These are phyloP conservation scores for Cryptococcus deneoformans DNA, from an alignment of 1,284 basidiomycete genomes.

Conservation along the genomic window DNA sequence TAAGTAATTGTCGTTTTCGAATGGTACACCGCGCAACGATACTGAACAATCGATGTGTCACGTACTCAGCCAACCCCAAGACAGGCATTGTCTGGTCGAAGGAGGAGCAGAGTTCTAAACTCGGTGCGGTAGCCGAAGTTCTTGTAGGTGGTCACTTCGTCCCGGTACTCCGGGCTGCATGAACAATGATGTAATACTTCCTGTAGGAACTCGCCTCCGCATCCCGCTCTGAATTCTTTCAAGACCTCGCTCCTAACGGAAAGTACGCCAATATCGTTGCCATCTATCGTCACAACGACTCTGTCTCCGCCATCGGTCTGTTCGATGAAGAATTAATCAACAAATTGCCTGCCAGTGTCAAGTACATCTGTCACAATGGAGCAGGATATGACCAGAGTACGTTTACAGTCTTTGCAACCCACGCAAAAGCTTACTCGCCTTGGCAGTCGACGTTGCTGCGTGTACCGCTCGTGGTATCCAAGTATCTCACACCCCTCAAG, in stretches of 20 bases:
- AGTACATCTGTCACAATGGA: conserved; percentile 90
- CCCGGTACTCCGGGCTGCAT: not conserved
- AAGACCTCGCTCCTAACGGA: conserved; percentile 56
- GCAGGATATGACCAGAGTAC: conserved; percentile 64
- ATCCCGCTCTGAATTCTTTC: conserved; percentile 65
- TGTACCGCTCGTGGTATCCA: conserved; percentile 71
- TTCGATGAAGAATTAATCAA: conserved; percentile 76
- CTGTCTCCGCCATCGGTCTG: conserved; percentile 57
- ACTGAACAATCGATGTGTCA: too few relatives aligned
- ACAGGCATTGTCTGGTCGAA: conserved; percentile 71
- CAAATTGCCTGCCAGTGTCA: conserved; percentile 63
- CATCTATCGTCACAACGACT: conserved; percentile 65
- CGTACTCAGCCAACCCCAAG: conserved; percentile 28
- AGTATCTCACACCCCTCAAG: conserved; percentile 87
- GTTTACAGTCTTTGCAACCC: not conserved
- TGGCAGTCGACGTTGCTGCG: conserved; percentile 63
- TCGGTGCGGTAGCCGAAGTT: conserved; percentile 67
- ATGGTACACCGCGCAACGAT: not conserved
- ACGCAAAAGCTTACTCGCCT: conserved; percentile 7
- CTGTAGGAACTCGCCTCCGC: conserved; percentile 64
- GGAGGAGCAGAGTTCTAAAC: conserved; percentile 64
- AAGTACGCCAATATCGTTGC: conserved; percentile 73
- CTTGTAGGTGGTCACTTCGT: conserved; percentile 56
- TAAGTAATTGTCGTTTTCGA: conserved; percentile 18
- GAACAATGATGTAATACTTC: not conserved